Conservation (phyloP, 2,329 filamentous ascomycete genomes). For the Sclerotinia trifoliorum region DNA sequence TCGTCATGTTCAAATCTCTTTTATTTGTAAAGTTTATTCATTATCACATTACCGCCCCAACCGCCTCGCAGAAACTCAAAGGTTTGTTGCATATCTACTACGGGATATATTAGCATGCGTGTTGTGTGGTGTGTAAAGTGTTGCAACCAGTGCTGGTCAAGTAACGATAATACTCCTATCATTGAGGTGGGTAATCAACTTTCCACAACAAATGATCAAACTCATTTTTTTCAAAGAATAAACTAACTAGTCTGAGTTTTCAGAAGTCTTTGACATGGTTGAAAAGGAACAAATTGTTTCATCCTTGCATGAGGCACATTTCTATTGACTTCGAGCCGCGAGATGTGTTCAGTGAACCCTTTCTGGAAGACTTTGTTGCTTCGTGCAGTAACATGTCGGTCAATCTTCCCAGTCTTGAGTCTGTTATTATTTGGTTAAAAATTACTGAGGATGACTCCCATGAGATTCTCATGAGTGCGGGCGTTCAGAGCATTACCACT, state of each 20-base stretch:
- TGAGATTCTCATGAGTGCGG: not conserved
- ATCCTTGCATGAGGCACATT: not conserved
- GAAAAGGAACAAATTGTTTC: not conserved
- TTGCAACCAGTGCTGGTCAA: not conserved
- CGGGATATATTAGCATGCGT: not conserved
- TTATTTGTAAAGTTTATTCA: not conserved
- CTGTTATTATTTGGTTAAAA: not conserved
- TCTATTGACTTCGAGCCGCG: not conserved
- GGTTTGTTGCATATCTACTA: not conserved
- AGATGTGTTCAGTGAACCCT: not conserved
- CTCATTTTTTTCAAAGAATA: no score
- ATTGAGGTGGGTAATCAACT: not conserved
- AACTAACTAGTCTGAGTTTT: not conserved
- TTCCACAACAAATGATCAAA: no score
- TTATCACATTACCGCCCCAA: not conserved
- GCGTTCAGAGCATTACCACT: not conserved
- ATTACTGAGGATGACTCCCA: not conserved
- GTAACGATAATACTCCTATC: not conserved
- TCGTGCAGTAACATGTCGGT: not conserved
- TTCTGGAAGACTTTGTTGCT: not conserved
- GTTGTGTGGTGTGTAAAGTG: not conserved
- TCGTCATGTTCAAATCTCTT: not conserved
- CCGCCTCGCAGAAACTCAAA: not conserved
- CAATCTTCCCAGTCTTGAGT: not conserved
- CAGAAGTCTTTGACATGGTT: slow-evolving; percentile 9